Evolutionary conservation across 2,329 filamentous ascomycete species (phyloP).

Genomic region (Trichoderma koningiopsis): DNA sequence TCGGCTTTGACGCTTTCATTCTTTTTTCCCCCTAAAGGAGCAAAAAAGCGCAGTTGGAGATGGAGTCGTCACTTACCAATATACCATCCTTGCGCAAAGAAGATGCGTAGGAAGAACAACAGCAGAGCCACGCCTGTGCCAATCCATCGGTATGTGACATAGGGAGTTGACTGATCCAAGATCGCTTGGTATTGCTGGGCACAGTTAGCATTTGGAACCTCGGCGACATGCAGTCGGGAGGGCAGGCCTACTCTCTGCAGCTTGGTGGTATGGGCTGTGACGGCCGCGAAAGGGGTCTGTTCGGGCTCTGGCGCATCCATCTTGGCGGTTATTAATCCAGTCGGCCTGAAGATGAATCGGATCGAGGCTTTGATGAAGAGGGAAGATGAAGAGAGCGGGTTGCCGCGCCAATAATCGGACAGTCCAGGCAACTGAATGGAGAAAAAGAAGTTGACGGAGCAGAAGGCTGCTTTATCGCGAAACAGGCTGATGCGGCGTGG

Average conservation of each 20-base stretch:
- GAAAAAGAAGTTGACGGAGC: background rate
- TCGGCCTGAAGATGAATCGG: background rate
- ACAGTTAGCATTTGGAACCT: constrained; percentile 28
- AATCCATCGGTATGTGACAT: constrained; percentile 85
- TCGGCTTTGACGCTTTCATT: background rate
- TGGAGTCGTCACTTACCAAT: constrained; percentile 67
- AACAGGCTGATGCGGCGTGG: constrained; percentile 18
- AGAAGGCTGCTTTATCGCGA: constrained; percentile 15
- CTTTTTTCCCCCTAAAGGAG: background rate
- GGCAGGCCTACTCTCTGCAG: constrained; percentile 64
- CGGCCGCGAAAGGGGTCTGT: constrained; percentile 86
- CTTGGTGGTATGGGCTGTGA: constrained; percentile 80
- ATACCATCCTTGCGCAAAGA: constrained; percentile 96
- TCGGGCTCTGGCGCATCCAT: constrained; percentile 91
- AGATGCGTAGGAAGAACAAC: constrained; percentile 85
- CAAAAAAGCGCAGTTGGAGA: background rate
- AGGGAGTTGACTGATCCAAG: constrained; percentile 91
- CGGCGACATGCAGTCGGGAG: background rate
- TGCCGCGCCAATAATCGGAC: constrained; percentile 7
- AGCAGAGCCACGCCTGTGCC: constrained; percentile 75
- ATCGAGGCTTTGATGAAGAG: background rate
- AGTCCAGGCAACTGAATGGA: background rate
- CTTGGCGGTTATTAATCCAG: constrained; percentile 28
- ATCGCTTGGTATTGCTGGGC: constrained; percentile 87
- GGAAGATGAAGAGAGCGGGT: background rate